Percentiles rank a stretch among this genome's conserved stretches.
phyloP scores from a whole-genome alignment of 1,139 yeast genomes.

The Candida frijolesensis region DNA sequence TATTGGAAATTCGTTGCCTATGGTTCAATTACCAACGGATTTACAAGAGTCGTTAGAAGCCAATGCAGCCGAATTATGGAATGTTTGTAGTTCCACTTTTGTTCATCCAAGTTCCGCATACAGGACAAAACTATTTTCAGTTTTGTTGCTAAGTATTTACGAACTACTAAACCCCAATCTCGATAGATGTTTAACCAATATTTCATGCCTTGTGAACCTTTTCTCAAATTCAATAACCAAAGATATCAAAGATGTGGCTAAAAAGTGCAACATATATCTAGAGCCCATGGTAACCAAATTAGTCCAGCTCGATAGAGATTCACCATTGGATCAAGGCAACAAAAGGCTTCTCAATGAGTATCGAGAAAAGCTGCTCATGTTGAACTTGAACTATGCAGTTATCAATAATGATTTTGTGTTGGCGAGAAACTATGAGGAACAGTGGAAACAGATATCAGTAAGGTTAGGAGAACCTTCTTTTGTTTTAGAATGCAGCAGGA shows the following conservation, averaged over 20 bases:
- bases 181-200: slow-evolving; percentile 20
- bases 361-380: slow-evolving; percentile 9
- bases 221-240: slow-evolving; percentile 14
- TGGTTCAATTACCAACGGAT: slow-evolving; percentile 8
- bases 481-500: slow-evolving; percentile 12
- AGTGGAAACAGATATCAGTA: not conserved
- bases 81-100: slow-evolving; percentile 13
- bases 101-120: not conserved
- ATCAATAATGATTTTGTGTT: slow-evolving; percentile 6
- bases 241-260: slow-evolving; percentile 15
- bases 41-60: slow-evolving; percentile 17
- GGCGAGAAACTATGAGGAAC: slow-evolving; percentile 10
- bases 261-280: slow-evolving; percentile 12
- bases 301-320: slow-evolving; percentile 8
- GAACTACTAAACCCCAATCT: slow-evolving; percentile 18
- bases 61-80: slow-evolving; percentile 29
- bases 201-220: slow-evolving; percentile 20
- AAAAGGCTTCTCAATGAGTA: slow-evolving; percentile 6
- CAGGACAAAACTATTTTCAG: slow-evolving; percentile 22
- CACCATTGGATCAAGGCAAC: not conserved
- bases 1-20: slow-evolving; percentile 3
- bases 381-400: slow-evolving; percentile 11
- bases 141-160: slow-evolving; percentile 23
- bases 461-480: slow-evolving; percentile 6
- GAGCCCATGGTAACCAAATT: slow-evolving; percentile 10